Conservation (phyloP, 345 rosid species). For the Ceriops decandra region DNA sequence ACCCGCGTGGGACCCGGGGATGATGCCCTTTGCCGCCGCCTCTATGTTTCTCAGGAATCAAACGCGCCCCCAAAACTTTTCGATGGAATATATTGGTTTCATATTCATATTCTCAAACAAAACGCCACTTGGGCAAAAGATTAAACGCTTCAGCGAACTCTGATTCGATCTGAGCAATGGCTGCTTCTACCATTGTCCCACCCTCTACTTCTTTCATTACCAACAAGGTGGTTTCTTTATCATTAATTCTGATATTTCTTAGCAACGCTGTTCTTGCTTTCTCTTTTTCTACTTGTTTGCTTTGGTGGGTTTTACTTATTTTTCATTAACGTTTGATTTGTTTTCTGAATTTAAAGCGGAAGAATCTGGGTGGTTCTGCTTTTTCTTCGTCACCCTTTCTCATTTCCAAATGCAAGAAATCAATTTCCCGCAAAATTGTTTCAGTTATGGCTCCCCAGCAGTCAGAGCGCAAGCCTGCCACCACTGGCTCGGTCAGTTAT, state of each 20-base stretch:
- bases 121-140: no score
- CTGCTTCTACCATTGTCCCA: slow-evolving; percentile 2
- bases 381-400: slow-evolving; percentile 44
- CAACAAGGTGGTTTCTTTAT: slow-evolving; percentile 10
- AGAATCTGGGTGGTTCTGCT: slow-evolving; percentile 47
- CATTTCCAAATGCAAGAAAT: slow-evolving; percentile 47
- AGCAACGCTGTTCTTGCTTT: neutral
- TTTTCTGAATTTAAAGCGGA: slow-evolving; percentile 22
- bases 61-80: no score
- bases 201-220: slow-evolving; percentile 6
- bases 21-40: no score
- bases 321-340: neutral
- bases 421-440: slow-evolving; percentile 53
- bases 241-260: neutral
- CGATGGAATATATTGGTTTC: no score
- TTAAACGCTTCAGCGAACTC: neutral
- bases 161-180: neutral
- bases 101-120: no score
- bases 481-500: slow-evolving; percentile 69
- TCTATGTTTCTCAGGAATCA: no score
- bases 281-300: neutral
- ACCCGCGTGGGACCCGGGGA: no score
- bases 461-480: slow-evolving; percentile 62
- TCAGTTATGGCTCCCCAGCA: slow-evolving; percentile 82
- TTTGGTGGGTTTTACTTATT: neutral